Evolutionary conservation across 2,329 filamentous ascomycete species (phyloP), one percentile per base, ranked within the genome.

Genomic region (Paecilomyces sp.): DNA sequence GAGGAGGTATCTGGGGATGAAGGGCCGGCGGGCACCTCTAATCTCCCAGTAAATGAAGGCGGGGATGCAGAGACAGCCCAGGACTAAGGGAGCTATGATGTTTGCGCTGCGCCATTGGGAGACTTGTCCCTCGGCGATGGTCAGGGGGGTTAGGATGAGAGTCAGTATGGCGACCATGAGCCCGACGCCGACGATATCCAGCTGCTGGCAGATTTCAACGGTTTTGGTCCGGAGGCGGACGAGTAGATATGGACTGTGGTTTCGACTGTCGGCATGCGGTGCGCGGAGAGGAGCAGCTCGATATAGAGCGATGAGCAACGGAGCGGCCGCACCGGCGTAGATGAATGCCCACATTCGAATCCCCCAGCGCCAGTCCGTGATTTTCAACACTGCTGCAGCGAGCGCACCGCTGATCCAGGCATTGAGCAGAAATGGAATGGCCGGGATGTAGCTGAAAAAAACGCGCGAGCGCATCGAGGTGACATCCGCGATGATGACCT

Each of bases 271-370:
- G 3, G n/a, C 36, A 15, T 6, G 2, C 4, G 36, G 15, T 41
- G 11, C 36, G 57, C 74, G 76, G 64, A 78, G 79, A 7, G 72
- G 67, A 41, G 71, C 72, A 13, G 85, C 81, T 47, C 83, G 66
- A 56, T 74, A 70, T 0, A 88, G 75, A 5, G 80, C 80, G 47
- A 79, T 62, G 66, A 87, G 71, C 0, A 88, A 75, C 1, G 85
- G 84, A n/a, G 3, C 86, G 61, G 0, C 81, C 77, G 58, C 80
- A 81, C 7, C 64, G 0, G 85, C 81, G 65, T 83, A 86, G 56
- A 87, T 84, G 62, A 87, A 81, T 54, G 77, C 79, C 78, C 83
- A 88, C 84, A 88, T 87, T 63, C 84, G 85, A 25, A 85, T 78
- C 13, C 85, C 85, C 84, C 84, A 87, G 60, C 79, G 73, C 85